Evolutionary conservation across 2,329 filamentous ascomycete genomes (phyloP), one percentile per base, ranked within the genome.

Genomic region (Graphilbum sp.): DNA sequence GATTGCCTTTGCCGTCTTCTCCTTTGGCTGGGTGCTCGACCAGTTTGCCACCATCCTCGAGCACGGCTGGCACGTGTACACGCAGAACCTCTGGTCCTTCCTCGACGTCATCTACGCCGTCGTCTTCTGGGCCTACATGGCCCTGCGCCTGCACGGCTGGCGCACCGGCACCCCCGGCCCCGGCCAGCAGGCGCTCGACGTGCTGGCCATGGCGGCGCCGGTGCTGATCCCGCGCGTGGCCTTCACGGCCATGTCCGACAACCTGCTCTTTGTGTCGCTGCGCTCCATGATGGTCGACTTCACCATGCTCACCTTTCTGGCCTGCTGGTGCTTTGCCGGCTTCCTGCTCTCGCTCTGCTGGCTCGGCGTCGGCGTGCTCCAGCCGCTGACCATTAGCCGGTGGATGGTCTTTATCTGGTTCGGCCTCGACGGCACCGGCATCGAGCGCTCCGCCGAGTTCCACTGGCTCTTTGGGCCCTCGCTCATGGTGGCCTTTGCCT

Each of bases 351-450:
- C 81, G 19, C 69, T 92, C 54, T 67, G 77, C 27, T 90, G 84
- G 83, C 70, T 92, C 4, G 74, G 75, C 42, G 68, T 80, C 45
- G 75, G 73, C 17, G 55, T 58, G 1, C 74, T 79, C 38, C 60
- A 68, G 37, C 56, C 76, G 5, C 59, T 80, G 56, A 82, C 77
- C 2, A 86, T 90, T 44, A 75, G 75, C 33, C 86, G 87, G 56
- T 92, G 84, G 84, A 88, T 92, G 82, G 69, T 90, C 2, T 90
- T 81, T 69, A 87, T 92, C 45, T 92, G 84, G 84, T 90, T 92
- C 51, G 84, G 84, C 2, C 69, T 92, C 2, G 84, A 90, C 48
- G 84, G 72, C 7, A 74, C 67, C 4, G 73, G 73, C 8, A 75
- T 78, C 32, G 64, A 72, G 35, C 55, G 63, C 45, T 72, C 71